Conservation (phyloP, 2,329 filamentous ascomycete genomes). For the Exophiala viscosa region DNA sequence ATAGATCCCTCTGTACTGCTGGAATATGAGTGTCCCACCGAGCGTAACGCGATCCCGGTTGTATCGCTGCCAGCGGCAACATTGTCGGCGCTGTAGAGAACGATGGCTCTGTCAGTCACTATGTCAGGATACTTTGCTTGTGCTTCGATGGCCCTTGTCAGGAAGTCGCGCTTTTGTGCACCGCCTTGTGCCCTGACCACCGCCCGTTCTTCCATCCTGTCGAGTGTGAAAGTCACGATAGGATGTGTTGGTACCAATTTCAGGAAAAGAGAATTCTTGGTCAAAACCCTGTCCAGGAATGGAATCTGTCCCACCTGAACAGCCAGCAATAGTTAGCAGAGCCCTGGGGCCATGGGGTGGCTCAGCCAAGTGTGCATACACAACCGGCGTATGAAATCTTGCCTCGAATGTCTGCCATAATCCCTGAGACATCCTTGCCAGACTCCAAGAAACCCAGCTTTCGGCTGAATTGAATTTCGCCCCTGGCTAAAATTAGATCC, state of each 20-base stretch:
- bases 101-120: conserved; percentile 16
- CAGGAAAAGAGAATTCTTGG: conserved; percentile 44
- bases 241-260: conserved; percentile 67
- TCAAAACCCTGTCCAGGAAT: conserved; percentile 19
- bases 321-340: background rate
- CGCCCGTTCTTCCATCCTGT: conserved; percentile 63
- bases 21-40: conserved; percentile 6
- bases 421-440: conserved; percentile 16
- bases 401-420: conserved; percentile 28
- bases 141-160: conserved; percentile 16
- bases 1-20: background rate
- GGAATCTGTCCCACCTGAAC: conserved; percentile 23
- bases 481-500: conserved; percentile 13
- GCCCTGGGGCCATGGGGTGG: background rate
- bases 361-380: background rate
- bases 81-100: conserved; percentile 18
- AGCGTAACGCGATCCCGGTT: conserved; percentile 17
- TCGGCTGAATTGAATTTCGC: conserved; percentile 35
- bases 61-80: conserved; percentile 23
- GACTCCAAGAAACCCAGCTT: conserved; percentile 27
- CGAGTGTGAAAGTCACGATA: conserved; percentile 65
- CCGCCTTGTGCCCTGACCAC: conserved; percentile 24
- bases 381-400: conserved; percentile 11
- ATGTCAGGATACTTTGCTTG: conserved; percentile 15
- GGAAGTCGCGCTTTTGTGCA: conserved; percentile 12